These are phyloP conservation scores for Cylindrotheca closterium DNA, from an alignment of 108 stramenopile species.

Conservation along the genomic window DNA sequence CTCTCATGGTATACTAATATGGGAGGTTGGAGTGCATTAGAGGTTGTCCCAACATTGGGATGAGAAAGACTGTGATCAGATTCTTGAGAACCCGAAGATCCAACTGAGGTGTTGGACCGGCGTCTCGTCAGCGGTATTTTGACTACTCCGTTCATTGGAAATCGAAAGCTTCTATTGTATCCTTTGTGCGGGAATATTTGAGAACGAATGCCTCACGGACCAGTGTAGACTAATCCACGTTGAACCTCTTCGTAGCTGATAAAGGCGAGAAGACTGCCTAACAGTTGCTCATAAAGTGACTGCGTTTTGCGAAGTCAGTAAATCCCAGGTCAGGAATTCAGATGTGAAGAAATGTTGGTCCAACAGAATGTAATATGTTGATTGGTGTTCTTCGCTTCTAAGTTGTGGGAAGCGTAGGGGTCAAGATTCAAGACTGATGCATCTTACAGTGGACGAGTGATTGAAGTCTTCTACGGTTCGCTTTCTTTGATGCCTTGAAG, in stretches of 20 bases:
- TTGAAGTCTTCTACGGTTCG: too few relatives aligned
- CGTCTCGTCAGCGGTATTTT: neutral
- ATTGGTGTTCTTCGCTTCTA: too few relatives aligned
- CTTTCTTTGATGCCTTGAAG: too few relatives aligned
- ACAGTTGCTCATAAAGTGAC: slow-evolving; percentile 5
- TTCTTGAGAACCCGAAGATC: slow-evolving; percentile 2
- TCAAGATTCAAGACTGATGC: too few relatives aligned
- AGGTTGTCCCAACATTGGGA: too few relatives aligned
- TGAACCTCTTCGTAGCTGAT: slow-evolving; percentile 12
- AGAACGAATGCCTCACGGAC: slow-evolving; percentile 6
- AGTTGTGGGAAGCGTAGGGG: too few relatives aligned
- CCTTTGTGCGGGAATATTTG: slow-evolving; percentile 3
- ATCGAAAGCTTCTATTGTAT: neutral
- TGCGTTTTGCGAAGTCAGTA: neutral
- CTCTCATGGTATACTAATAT: slow-evolving; percentile 80
- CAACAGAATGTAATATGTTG: too few relatives aligned
- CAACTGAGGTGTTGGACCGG: neutral
- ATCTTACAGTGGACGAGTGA: too few relatives aligned
- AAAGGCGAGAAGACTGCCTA: slow-evolving; percentile 3
- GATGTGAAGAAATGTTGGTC: neutral
- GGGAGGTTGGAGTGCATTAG: slow-evolving; percentile 37
- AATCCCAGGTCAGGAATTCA: neutral
- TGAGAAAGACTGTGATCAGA: slow-evolving; percentile 3
- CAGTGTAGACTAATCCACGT: slow-evolving; percentile 3
- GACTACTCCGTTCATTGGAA: neutral